Percentiles rank a stretch among this genome's conserved stretches.
These are phyloP conservation scores for Trichosporon ovoides DNA, from an alignment of 1,284 basidiomycete species.

Conservation along the genomic window DNA sequence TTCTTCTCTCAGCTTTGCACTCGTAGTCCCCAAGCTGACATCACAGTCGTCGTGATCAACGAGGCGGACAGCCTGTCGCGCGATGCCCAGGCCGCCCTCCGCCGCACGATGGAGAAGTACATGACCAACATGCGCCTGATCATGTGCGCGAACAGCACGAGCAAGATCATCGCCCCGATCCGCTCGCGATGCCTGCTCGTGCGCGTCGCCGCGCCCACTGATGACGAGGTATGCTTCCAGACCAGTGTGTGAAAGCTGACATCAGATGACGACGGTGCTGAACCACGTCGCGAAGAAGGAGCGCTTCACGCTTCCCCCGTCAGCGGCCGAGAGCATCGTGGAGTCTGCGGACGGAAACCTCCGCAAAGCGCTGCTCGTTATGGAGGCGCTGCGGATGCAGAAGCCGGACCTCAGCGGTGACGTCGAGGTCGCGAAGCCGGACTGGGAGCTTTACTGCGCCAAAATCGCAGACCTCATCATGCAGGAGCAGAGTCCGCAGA, in stretches of 20 bases:
- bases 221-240: conserved; percentile 60
- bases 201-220: conserved; percentile 80
- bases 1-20: not conserved
- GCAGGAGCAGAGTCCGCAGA: conserved; percentile 84
- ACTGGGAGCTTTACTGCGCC: conserved; percentile 97
- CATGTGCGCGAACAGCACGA: conserved; percentile 95
- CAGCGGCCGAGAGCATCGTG: conserved; percentile 68
- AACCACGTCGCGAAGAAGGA: conserved; percentile 76
- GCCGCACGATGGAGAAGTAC: conserved; percentile 99
- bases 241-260: not conserved
- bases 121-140: conserved; percentile 97
- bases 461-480: conserved; percentile 91
- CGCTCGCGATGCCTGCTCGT: conserved; percentile 89
- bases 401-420: conserved; percentile 69
- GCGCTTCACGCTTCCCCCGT: conserved; percentile 70
- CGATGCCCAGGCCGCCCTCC: conserved; percentile 93
- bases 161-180: conserved; percentile 94
- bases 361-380: conserved; percentile 86
- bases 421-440: conserved; percentile 83
- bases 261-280: conserved; percentile 76
- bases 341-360: conserved; percentile 82
- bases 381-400: conserved; percentile 96
- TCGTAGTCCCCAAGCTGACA: not conserved
- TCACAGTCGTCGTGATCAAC: conserved; percentile 89
- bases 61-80: conserved; percentile 92